Base-by-base conservation (phyloP, 208 protist species). In the Leishmania braziliensis region DNA sequence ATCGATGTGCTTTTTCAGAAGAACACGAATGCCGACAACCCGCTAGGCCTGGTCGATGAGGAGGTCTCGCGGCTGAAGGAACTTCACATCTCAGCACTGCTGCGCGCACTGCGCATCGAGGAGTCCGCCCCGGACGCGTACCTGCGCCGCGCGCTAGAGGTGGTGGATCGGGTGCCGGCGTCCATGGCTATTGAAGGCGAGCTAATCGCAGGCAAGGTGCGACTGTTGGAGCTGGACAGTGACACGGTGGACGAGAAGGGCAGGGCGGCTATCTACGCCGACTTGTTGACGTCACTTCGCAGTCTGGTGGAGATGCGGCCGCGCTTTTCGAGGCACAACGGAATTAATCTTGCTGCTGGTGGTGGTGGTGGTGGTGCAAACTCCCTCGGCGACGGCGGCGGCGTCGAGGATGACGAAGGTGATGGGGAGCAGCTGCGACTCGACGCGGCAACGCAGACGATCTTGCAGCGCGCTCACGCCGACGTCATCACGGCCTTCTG, bases 221-320 rank as follows among this genome's bases (percentile, higher is more conserved):
- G 77, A 6, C 82, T 97, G 56, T 84, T 97, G 0, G 88, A 95
- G 39, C 84, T 97, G 10, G 88, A 95, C 68, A 82, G 88, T 43
- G 91, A 95, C 79, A 70, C 83, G 9, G 86, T 92, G 23, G 86
- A 95, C 43, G 84, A 89, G 23, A 84, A 89, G 26, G 90, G 88
- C 50, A 72, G 82, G 2, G 80, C 84, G 10, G 84, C 91, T 10
- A 84, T 97, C 48, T 97, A 96, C 72, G 88, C 88, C 23, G 93
- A 97, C 75, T 68, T 97, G 18, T 58, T 97, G 9, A 81, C 86
- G 33, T 96, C 94, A 20, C 86, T 97, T 72, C 91, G 93, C 29
- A 86, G 84, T n/a, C 56, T 97, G 4, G 92, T 97, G 26, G 91
- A 94, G 77, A 86, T 96, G 66, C 92, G 92, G n/a, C 90, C 91